phyloP scores from a whole-genome alignment of 306 rosid genomes.

The Vigna unguiculata region DNA sequence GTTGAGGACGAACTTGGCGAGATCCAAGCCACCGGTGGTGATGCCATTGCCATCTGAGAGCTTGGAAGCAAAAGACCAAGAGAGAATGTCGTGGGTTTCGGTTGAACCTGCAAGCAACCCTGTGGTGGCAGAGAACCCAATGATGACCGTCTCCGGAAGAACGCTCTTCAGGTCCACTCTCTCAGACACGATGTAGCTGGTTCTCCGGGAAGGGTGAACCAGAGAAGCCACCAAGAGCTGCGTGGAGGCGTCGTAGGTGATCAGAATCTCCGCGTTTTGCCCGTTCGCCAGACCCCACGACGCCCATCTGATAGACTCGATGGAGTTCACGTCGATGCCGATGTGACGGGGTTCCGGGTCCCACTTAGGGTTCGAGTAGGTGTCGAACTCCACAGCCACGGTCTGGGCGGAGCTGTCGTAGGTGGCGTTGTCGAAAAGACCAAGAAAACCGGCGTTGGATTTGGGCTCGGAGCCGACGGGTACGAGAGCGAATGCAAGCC shows the following conservation, averaged over 20 bases:
- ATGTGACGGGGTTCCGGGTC: neutral
- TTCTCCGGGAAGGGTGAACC: neutral
- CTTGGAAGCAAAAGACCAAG: neutral
- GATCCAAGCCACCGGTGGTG: neutral
- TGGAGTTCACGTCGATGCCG: neutral
- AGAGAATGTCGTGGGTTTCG: neutral
- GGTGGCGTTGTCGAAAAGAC: neutral
- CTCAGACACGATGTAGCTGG: neutral
- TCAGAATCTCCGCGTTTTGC: neutral
- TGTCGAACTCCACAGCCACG: neutral
- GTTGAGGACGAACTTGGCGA: neutral
- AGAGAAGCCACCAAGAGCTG: neutral
- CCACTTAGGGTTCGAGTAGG: neutral
- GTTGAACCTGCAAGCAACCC: fast-evolving
- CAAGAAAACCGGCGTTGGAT: neutral
- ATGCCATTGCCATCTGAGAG: neutral
- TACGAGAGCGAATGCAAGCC: neutral
- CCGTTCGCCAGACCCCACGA: slow-evolving; percentile 5
- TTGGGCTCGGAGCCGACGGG: neutral
- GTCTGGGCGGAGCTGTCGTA: neutral
- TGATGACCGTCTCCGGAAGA: neutral
- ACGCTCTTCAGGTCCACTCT: neutral
- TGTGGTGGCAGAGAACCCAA: slow-evolving; percentile 5
- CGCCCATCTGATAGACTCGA: neutral
- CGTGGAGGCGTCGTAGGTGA: neutral